Evolutionary conservation across 2,329 filamentous ascomycete species (phyloP), one percentile per base, ranked within the genome.

Genomic region (Colletotrichum sp.): DNA sequence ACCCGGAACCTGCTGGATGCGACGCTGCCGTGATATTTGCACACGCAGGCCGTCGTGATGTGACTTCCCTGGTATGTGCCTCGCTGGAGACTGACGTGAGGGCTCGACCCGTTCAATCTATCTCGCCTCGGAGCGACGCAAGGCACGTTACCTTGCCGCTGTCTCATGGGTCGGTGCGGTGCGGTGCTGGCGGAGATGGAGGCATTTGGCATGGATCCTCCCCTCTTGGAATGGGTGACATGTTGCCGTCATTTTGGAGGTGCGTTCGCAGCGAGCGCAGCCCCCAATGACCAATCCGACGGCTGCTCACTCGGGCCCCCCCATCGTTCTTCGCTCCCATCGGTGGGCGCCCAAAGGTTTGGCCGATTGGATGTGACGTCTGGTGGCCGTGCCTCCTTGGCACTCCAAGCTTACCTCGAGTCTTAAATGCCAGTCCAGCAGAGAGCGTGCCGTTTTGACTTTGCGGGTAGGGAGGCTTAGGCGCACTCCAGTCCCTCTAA

Each of bases 211-310:
- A 68, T 63, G 63, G 69, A 75, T 55, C 55, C 63, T 68, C 55
- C 63, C 69, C 72, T 72, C 39, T n/a, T 75, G 69, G 72, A 75
- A 63, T 72, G 72, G 69, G 52, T 57, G 55, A n/a, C 36, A 72
- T 25, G 64, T 48, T 68, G 63, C 69, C 22, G 30, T 61, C 63
- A 75, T 57, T 68, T 72, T 63, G 68, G 25, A 39, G 27, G 57
- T 39, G 39, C 28, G 30, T n/a, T 34, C 52, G 27, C 25, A 39
- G 19, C 32, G 28, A 32, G 9, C 60, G 44, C 44, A 52, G 44
- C 44, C 44, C 44, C 44, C 44, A 52, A 52, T 22, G 44, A 52
- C 34, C 15, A 48, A 66, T 25, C 34, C 13, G 12, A 28, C 55
- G 22, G 25, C 27, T 59, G 22, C 25, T 60, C 27, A 44, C 27